Conservation (phyloP, 1,139 yeast genomes). For the Scheffersomyces illinoinensis region DNA sequence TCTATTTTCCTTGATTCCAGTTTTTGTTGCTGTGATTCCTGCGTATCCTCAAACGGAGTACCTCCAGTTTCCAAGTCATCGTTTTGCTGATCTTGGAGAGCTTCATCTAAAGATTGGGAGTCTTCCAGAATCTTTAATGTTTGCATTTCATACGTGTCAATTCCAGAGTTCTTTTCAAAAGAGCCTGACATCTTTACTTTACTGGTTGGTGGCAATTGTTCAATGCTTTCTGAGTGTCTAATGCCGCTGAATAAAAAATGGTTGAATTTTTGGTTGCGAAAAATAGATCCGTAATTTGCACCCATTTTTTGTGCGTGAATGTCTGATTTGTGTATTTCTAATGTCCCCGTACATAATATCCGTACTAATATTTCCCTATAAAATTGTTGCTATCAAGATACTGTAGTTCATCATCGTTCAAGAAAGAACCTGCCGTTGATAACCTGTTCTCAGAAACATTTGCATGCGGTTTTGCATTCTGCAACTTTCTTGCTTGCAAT, state of each 20-base stretch:
- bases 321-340: not conserved
- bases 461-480: not conserved
- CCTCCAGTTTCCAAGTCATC: not conserved
- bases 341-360: not conserved
- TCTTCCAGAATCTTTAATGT: not conserved
- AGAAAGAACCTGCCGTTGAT: constrained; percentile 15
- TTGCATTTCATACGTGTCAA: not conserved
- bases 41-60: not conserved
- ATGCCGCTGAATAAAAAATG: not conserved
- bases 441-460: not conserved
- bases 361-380: not conserved
- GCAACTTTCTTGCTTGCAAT: not conserved
- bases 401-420: constrained; percentile 31
- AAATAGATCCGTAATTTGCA: not conserved
- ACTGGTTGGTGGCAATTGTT: not conserved
- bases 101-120: not conserved
- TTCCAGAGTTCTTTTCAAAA: not conserved
- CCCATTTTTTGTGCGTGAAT: not conserved
- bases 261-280: not conserved
- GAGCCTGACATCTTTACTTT: not conserved
- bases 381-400: constrained; percentile 23
- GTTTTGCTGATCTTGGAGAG: not conserved
- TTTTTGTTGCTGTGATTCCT: not conserved
- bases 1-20: not conserved
- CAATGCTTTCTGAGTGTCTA: not conserved